Conservation (phyloP, 2,329 filamentous ascomycete genomes). For the Harringtonia lauricola region DNA sequence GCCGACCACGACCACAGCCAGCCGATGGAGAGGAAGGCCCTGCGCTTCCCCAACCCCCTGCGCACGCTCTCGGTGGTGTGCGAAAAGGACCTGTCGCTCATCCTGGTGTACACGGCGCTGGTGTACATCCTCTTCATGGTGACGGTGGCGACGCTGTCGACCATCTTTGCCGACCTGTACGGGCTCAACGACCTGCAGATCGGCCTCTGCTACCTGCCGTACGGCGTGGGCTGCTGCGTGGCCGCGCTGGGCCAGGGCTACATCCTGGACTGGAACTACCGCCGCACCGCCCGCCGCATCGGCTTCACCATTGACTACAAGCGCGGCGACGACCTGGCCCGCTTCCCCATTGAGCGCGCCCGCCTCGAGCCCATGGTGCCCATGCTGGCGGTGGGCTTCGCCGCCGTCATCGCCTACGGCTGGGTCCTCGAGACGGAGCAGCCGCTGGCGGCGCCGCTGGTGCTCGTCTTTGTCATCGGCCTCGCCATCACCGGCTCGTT, state of each 20-base stretch:
- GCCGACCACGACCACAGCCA: constrained; percentile 20
- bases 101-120: constrained; percentile 39
- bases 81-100: constrained; percentile 45
- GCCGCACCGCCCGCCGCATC: constrained; percentile 49
- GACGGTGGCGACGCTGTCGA: constrained; percentile 39
- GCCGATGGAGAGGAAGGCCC: constrained; percentile 2
- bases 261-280: constrained; percentile 57
- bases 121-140: constrained; percentile 47
- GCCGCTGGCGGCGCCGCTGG: constrained; percentile 41
- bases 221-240: constrained; percentile 37
- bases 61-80: constrained; percentile 41
- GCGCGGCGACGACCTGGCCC: constrained; percentile 38
- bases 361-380: constrained; percentile 43
- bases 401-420: constrained; percentile 42
- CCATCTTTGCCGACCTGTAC: constrained; percentile 40
- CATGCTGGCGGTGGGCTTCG: constrained; percentile 41
- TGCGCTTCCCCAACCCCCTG: constrained; percentile 41
- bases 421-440: constrained; percentile 33
- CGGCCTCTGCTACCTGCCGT: constrained; percentile 43
- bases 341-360: constrained; percentile 44
- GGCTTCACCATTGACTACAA: constrained; percentile 50
- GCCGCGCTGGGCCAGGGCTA: constrained; percentile 45
- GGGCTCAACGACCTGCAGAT: constrained; percentile 37
- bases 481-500: constrained; percentile 50
- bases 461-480: constrained; percentile 46